Conservation (phyloP, 2,329 filamentous ascomycete genomes). For the Talaromyces piceae region DNA sequence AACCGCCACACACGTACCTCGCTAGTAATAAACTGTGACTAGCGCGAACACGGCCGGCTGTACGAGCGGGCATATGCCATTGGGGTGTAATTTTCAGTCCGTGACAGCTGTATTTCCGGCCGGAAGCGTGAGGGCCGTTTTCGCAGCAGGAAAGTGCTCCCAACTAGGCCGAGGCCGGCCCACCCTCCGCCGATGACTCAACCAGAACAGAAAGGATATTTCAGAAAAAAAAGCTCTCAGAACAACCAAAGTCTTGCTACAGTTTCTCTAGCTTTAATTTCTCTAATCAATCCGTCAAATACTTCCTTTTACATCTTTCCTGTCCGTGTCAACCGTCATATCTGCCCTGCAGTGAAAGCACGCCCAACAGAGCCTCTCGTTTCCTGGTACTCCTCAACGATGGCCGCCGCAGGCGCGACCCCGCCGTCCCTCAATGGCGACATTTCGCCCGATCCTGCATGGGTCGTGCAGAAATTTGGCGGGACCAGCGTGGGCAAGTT, state of each 20-base stretch:
- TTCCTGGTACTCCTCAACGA: constrained; percentile 8
- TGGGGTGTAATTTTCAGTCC: background rate
- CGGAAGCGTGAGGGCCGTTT: background rate
- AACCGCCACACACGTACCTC: background rate
- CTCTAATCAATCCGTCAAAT: too few species aligned
- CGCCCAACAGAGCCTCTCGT: background rate
- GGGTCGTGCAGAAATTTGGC: constrained; percentile 92
- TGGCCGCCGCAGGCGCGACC: constrained; percentile 12
- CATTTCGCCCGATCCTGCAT: constrained; percentile 37
- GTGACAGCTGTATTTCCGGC: background rate
- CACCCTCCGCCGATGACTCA: background rate
- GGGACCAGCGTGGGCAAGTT: constrained; percentile 96
- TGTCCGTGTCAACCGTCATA: background rate
- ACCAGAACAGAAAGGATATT: background rate
- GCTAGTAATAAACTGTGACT: background rate
- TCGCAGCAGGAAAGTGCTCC: background rate
- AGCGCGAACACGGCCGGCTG: background rate
- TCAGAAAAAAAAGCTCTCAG: background rate
- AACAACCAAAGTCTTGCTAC: too few species aligned
- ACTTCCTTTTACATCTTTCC: background rate
- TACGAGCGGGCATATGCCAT: background rate
- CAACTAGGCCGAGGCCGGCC: background rate
- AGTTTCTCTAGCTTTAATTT: too few species aligned
- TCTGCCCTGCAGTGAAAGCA: background rate
- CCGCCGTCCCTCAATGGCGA: constrained; percentile 11